Evolutionary conservation across 768 basidiomycete genomes (phyloP), one percentile per base, ranked within the genome.

Genomic region (Boletus eberwhitei): DNA sequence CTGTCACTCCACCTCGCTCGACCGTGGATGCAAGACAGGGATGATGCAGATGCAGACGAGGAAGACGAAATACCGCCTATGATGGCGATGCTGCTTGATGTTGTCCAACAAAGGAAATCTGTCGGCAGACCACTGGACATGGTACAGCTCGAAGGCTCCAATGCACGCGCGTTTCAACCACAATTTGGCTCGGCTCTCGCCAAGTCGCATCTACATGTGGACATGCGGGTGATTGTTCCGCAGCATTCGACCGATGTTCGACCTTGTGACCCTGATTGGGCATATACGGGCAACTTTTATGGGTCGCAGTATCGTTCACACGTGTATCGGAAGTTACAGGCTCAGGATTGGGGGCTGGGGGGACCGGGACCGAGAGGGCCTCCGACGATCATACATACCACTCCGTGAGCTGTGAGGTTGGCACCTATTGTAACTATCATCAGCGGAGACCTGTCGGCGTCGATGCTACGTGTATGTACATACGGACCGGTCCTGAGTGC

Each of bases 11-110:
- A 66, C 41, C 50, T 70, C 40, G 50, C 60, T 29, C 57, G 59
- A 47, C 59, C 66, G 29, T 71, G 70, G 70, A 61, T 59, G 47
- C 64, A 59, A 44, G 68, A 66, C 26, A 66, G 66, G 57, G 69
- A 70, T 35, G 70, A 72, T 46, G 35, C 42, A 24, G 69, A 70
- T 17, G 59, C 45, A n/a, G 69, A 71, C 46, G 68, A 71, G 34
- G 69, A 64, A 57, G 70, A 68, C 57, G 69, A 71, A 48, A 57
- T 69, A 19, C 59, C 64, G 0, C 69, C 70, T 17, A 45, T 57
- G 52, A 66, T 71, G 59, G 68, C 60, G 32, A 62, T 70, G 59
- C 53, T 70, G 16, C 62, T 70, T 26, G 70, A 71, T 47, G 66
- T 70, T 12, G 54, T 70, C 44, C 68, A 66, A 32, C 68, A 72